These are phyloP conservation scores for Lepidium sativum DNA, from an alignment of 345 rosid species.

Conservation along the genomic window DNA sequence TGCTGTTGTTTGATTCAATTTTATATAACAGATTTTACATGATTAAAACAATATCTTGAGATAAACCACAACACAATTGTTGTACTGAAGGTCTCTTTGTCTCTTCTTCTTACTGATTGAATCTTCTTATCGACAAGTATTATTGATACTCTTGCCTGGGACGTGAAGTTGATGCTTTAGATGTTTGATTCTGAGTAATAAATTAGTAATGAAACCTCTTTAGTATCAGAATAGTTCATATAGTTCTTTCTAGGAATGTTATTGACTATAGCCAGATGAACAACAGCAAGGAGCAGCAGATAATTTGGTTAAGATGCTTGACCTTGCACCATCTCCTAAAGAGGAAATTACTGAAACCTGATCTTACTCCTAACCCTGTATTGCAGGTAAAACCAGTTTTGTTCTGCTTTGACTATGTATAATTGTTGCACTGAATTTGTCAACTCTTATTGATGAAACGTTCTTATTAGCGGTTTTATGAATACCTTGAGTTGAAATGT, in stretches of 20 bases:
- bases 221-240: neutral
- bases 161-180: neutral
- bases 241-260: neutral
- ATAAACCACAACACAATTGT: constrained; percentile 26
- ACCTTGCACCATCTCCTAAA: constrained; percentile 63
- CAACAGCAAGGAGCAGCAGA: constrained; percentile 80
- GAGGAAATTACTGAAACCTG: constrained; percentile 65
- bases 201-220: neutral
- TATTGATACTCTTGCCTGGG: neutral
- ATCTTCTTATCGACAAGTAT: neutral
- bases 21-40: neutral
- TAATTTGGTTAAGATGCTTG: constrained; percentile 73
- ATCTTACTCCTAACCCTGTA: constrained; percentile 80
- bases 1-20: neutral
- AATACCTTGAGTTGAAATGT: constrained; percentile 73
- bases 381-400: constrained; percentile 46
- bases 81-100: constrained; percentile 48
- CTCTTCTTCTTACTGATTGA: neutral
- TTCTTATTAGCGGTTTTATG: constrained; percentile 57
- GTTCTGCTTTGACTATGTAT: neutral
- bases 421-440: neutral
- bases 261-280: constrained; percentile 40
- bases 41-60: neutral
- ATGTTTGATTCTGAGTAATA: neutral
- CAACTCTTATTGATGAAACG: constrained; percentile 13